Conservation (phyloP, 805 yeast species). For the Pichia nakasei region DNA sequence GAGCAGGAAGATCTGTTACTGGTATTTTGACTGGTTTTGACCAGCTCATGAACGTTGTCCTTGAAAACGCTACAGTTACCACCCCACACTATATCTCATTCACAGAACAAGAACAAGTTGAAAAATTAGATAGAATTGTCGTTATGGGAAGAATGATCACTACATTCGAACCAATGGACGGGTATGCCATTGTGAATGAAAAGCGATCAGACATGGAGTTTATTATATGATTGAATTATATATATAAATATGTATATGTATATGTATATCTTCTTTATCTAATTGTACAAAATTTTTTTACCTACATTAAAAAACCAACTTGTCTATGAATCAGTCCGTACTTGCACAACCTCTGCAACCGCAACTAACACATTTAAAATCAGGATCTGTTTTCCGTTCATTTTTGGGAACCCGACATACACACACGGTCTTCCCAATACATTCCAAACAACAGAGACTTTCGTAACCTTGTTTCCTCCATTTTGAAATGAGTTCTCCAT, state of each 20-base stretch:
- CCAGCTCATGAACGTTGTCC: slow-evolving; percentile 69
- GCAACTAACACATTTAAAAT: slow-evolving; percentile 54
- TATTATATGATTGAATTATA: too few relatives aligned
- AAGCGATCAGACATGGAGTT: background rate
- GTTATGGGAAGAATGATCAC: slow-evolving; percentile 78
- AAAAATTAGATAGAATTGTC: slow-evolving; percentile 47
- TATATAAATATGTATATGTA: too few relatives aligned
- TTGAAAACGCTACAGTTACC: slow-evolving; percentile 62
- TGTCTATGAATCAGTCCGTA: slow-evolving; percentile 37
- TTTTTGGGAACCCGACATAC: slow-evolving; percentile 78
- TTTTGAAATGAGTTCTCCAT: slow-evolving; percentile 67
- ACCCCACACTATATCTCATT: slow-evolving; percentile 34
- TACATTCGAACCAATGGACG: slow-evolving; percentile 66
- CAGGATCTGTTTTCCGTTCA: slow-evolving; percentile 26
- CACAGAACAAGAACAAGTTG: slow-evolving; percentile 37
- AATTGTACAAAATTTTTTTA: too few relatives aligned
- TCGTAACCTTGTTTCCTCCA: slow-evolving; percentile 63
- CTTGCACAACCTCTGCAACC: slow-evolving; percentile 85
- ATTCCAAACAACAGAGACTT: slow-evolving; percentile 70
- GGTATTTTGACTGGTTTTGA: slow-evolving; percentile 82
- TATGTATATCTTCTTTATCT: too few relatives aligned
- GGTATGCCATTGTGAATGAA: slow-evolving; percentile 37
- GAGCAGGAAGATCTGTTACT: slow-evolving; percentile 71
- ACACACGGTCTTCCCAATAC: slow-evolving; percentile 71
- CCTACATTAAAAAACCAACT: too few relatives aligned